Base-by-base conservation (phyloP, 2,329 filamentous ascomycete genomes). In the Pyricularia pennisetigena region DNA sequence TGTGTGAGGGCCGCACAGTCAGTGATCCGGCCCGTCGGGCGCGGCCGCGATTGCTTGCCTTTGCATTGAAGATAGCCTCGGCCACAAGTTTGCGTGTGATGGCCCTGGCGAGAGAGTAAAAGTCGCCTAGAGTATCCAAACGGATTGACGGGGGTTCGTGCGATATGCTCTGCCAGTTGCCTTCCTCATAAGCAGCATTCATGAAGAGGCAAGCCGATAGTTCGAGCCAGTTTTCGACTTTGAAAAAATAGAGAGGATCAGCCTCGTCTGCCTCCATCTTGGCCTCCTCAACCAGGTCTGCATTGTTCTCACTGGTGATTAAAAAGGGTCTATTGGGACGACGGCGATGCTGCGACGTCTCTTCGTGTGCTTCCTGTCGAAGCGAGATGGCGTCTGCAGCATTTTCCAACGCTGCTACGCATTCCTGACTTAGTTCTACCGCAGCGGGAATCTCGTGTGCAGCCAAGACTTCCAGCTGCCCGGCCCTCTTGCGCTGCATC, bases 111-210 rank as follows among this genome's bases (percentile, higher is more conserved):
- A 97, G 77, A 9, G 85, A 85, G 73, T 93, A 84, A 63, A 97
- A 89, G 72, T 95, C 92, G 5, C 86, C 83, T n/a, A 96, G 83
- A 0, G 91, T 88, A 1, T 91, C 93, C 7, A 88, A 85, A 72
- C 90, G 88, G 26, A 97, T 86, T 0, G 90, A 87, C 0, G 93
- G 93, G 3, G 81, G 81, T 68, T 86, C 82, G n/a, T 84, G 82
- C 24, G 84, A 82, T 8, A 91, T 73, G 57, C 80, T 82, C 41
- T 79, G 81, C 92, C 91, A 96, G 74, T 92, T 93, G 68, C 86
- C 83, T 68, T 87, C 85, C 14, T 82, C 78, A 61, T 85, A 80
- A 2, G 80, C 76, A 14, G 83, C 83, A 70, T 94, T 94, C 92
- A 96, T 94, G 75, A 94, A 95, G 1, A 94, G 73, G 1, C 81